A percentile compares a stretch with the other conserved stretches of the same genome.
Evolutionary conservation across 2,329 filamentous ascomycete species (phyloP).

Genomic region (Venturia asperata): DNA sequence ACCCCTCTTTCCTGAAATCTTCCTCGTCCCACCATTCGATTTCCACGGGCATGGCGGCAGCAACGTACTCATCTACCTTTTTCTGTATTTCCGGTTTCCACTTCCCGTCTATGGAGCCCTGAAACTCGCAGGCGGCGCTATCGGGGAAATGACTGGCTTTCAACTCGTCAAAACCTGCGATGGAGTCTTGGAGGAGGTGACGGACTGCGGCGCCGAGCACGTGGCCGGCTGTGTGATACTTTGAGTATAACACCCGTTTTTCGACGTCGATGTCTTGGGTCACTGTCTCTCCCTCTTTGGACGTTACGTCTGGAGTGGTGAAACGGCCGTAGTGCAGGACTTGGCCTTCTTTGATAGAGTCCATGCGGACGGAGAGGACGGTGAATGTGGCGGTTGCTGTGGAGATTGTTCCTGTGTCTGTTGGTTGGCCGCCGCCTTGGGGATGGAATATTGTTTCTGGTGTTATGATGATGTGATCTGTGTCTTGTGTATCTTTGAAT

Average conservation of each 20-base stretch:
- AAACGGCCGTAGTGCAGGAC: constrained; percentile 63
- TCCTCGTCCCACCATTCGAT: constrained; percentile 62
- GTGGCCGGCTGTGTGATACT: constrained; percentile 67
- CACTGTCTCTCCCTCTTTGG: constrained; percentile 41
- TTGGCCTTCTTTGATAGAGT: constrained; percentile 42
- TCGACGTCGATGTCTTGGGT: constrained; percentile 53
- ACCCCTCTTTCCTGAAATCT: constrained; percentile 43
- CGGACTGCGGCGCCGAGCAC: constrained; percentile 63
- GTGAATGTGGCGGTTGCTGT: constrained; percentile 36
- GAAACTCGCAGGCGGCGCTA: constrained; percentile 60
- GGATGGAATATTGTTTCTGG: constrained; percentile 66
- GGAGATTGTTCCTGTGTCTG: constrained; percentile 55
- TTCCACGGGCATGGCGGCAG: constrained; percentile 33
- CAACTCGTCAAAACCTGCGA: constrained; percentile 54
- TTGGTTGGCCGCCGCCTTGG: constrained; percentile 68
- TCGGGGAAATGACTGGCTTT: constrained; percentile 68
- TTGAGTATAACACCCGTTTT: constrained; percentile 57
- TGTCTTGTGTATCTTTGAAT: constrained; percentile 49
- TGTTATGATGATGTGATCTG: constrained; percentile 53
- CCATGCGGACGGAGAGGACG: constrained; percentile 53
- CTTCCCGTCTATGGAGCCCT: constrained; percentile 56
- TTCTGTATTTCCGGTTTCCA: constrained; percentile 47
- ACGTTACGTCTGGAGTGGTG: constrained; percentile 25
- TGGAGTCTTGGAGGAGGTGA: constrained; percentile 44
- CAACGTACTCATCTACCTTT: constrained; percentile 53